A percentile compares a stretch with the other conserved stretches of the same genome.
phyloP scores from a whole-genome alignment of 2,329 filamentous ascomycete genomes.

The Grosmannia penicillata region DNA sequence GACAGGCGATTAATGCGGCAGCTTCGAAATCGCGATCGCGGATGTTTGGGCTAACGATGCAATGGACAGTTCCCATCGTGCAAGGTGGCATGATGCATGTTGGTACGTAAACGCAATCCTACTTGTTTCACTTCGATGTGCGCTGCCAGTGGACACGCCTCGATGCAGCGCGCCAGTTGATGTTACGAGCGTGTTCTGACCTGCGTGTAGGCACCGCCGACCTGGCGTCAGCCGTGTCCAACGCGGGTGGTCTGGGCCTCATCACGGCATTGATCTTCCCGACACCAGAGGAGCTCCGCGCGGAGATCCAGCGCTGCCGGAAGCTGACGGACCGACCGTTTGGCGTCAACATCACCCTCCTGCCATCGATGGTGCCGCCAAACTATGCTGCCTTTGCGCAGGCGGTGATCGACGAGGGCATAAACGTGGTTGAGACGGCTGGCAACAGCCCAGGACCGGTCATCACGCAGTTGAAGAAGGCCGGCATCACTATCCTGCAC shows the following conservation, averaged over 20 bases:
- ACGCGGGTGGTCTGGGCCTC: conserved; percentile 71
- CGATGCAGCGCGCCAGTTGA: background rate
- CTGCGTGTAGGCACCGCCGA: conserved; percentile 71
- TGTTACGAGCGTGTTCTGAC: conserved; percentile 14
- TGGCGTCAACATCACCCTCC: conserved; percentile 87
- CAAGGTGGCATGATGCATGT: conserved; percentile 60
- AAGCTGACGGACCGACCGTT: conserved; percentile 69
- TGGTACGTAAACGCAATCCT: conserved; percentile 6
- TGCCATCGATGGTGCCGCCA: conserved; percentile 77
- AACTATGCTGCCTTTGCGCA: conserved; percentile 87
- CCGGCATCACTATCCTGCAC: conserved; percentile 69
- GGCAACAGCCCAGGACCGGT: conserved; percentile 63
- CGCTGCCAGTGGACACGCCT: too few species aligned
- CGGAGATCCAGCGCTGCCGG: conserved; percentile 80
- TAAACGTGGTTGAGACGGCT: conserved; percentile 58
- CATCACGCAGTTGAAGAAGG: conserved; percentile 73
- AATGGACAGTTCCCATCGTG: conserved; percentile 53
- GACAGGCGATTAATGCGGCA: background rate
- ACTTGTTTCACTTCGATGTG: too few species aligned
- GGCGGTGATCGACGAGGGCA: conserved; percentile 83
- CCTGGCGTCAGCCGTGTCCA: conserved; percentile 60
- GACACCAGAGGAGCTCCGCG: conserved; percentile 77
- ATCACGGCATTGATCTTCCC: conserved; percentile 87
- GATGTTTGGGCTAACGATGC: conserved; percentile 11
- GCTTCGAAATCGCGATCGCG: background rate